Conservation (phyloP, 768 basidiomycete genomes). For the Mycena kentingensis region DNA sequence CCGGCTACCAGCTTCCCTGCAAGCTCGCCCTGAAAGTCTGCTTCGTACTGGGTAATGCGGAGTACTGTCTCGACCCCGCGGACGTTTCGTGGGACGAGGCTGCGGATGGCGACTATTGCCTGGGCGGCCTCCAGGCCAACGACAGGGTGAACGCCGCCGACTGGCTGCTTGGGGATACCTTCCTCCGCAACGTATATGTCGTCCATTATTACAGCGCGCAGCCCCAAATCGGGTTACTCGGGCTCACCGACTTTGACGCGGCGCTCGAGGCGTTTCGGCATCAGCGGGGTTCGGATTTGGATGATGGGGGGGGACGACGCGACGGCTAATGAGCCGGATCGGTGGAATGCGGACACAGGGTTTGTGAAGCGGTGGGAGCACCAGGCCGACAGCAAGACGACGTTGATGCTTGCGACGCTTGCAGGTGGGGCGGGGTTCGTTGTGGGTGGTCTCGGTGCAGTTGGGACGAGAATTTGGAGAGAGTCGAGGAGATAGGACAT, state of each 20-base stretch:
- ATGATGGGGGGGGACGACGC: neutral
- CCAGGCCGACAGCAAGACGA: neutral
- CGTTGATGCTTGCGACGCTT: slow-evolving; percentile 3
- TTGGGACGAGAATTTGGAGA: slow-evolving; percentile 19
- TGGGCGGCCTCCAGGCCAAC: slow-evolving; percentile 57
- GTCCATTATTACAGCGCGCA: slow-evolving; percentile 46
- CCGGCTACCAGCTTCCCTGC: slow-evolving; percentile 54
- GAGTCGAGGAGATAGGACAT: neutral
- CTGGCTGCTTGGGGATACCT: slow-evolving; percentile 63
- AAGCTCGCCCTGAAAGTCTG: slow-evolving; percentile 48
- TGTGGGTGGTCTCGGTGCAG: slow-evolving; percentile 10
- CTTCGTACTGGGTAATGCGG: slow-evolving; percentile 46
- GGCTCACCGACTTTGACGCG: slow-evolving; percentile 40
- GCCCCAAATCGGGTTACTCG: slow-evolving; percentile 49
- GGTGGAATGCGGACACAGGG: slow-evolving; percentile 15
- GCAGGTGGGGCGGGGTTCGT: slow-evolving; percentile 18
- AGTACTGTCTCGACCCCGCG: slow-evolving; percentile 50
- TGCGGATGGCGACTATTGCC: slow-evolving; percentile 49
- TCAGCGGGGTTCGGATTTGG: slow-evolving; percentile 43
- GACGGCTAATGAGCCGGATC: neutral
- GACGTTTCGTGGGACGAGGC: slow-evolving; percentile 55
- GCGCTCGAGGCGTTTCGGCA: slow-evolving; percentile 42
- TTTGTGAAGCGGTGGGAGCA: slow-evolving; percentile 22
- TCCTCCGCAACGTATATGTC: slow-evolving; percentile 59
- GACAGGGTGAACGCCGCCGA: slow-evolving; percentile 52